Base-by-base conservation (phyloP, 768 basidiomycete genomes). In the Boletellus sp. region DNA sequence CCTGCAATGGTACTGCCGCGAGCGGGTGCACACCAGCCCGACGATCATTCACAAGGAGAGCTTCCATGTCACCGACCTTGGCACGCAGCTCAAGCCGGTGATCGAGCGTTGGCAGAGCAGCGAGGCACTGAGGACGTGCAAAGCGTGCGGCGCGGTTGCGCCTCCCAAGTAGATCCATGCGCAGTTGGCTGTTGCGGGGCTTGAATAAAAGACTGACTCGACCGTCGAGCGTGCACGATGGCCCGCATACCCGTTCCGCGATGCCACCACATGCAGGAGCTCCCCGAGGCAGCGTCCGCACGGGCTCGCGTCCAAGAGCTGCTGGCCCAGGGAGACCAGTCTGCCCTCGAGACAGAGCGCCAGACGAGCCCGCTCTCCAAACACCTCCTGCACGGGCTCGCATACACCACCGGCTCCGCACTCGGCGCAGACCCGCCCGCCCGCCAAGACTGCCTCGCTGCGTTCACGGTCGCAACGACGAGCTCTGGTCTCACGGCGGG, bases 61-160 rank as follows among this genome's bases (percentile, higher is more conserved):
- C 0, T 92, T 97, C 64, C 90, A 94, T 63, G 87, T 88, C 54
- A 85, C 84, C 0, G 92, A 98, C 62, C 79, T 98, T 24, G 95
- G 94, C 37, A 88, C 87, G 12, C 94, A 98, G 71, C 75, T 98
- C 47, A 95, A 95, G 71, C 90, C 93, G 0, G 77, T 93, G 42
- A 96, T 98, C 51, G 76, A 92, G 60, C 72, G 77, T 20, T 96
- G 94, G 93, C 87, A 88, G 77, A 62, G 67, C 15, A 72, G 80
- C 54, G 79, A 79, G 50, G 74, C 76, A 23, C 64, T 85, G 50
- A 77, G 94, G 39, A 84, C 70, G 47, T 97, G 94, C 65, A 68
- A 71, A 17, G 71, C 71, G 39, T 97, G 94, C 63, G 90, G 90
- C 3, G 62, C 68, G 15, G 68, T 83, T 4, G 85, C 85, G 0